phyloP scores from a whole-genome alignment of 164 flowering plant species.

The Nymphaea thermarum region DNA sequence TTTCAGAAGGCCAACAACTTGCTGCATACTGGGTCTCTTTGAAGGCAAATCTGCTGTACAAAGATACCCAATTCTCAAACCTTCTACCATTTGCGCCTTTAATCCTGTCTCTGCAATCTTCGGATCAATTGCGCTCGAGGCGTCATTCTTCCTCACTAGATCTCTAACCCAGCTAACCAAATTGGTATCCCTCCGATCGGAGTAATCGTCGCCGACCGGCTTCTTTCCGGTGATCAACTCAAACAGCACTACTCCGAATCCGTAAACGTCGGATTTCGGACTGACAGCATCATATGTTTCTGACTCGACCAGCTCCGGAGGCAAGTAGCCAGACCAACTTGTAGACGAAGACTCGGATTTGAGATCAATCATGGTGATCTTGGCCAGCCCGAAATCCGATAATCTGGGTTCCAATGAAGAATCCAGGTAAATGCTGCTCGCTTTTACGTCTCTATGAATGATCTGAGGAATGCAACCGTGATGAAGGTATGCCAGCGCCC shows the following conservation, averaged over 20 bases:
- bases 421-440: slow-evolving; percentile 75
- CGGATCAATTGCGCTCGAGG: slow-evolving; percentile 47
- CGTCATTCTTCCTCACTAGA: slow-evolving; percentile 41
- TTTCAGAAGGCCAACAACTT: slow-evolving; percentile 81
- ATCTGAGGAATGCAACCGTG: slow-evolving; percentile 88
- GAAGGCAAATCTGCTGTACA: slow-evolving; percentile 83
- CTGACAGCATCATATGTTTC: slow-evolving; percentile 25
- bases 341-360: slow-evolving; percentile 35
- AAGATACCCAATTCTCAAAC: slow-evolving; percentile 68
- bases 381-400: slow-evolving; percentile 77
- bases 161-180: slow-evolving; percentile 75
- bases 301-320: slow-evolving; percentile 43
- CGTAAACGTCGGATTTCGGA: slow-evolving; percentile 66
- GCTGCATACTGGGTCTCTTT: slow-evolving; percentile 89
- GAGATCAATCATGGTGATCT: slow-evolving; percentile 34
- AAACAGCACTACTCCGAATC: slow-evolving; percentile 69
- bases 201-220: slow-evolving; percentile 54
- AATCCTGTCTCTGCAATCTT: slow-evolving; percentile 49
- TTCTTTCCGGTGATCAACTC: slow-evolving; percentile 79
- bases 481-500: slow-evolving; percentile 84
- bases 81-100: slow-evolving; percentile 59
- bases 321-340: slow-evolving; percentile 50
- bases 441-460: slow-evolving; percentile 68
- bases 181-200: slow-evolving; percentile 33
- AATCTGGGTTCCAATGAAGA: slow-evolving; percentile 61